Conservation (phyloP, 768 basidiomycete species). For the Boletus reticulatus region DNA sequence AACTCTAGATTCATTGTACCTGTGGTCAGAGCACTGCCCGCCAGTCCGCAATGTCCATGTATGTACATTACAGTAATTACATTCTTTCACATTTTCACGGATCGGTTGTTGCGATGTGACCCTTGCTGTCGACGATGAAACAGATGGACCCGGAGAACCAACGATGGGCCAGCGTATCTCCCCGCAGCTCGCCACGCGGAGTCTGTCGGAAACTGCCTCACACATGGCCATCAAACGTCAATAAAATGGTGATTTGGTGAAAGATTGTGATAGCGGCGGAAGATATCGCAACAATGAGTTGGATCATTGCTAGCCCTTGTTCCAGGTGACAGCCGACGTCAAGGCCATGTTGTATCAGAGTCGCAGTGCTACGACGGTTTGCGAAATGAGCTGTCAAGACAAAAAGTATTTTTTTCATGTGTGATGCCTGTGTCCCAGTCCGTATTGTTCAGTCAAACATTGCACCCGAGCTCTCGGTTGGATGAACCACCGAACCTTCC, state of each 20-base stretch:
- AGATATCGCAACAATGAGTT: constrained; percentile 27
- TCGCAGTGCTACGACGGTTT: constrained; percentile 5
- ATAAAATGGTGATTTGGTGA: constrained; percentile 7
- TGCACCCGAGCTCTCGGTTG: neutral
- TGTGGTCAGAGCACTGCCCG: constrained; percentile 5
- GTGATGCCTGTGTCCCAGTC: neutral
- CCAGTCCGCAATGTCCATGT: neutral
- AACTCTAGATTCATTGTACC: neutral
- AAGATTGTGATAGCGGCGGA: constrained; percentile 8
- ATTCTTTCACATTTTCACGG: neutral
- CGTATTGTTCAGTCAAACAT: neutral
- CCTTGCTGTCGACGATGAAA: constrained; percentile 25
- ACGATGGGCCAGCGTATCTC: constrained; percentile 13
- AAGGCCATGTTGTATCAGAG: constrained; percentile 13
- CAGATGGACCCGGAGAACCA: constrained; percentile 11
- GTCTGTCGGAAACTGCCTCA: constrained; percentile 14
- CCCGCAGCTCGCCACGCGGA: constrained; percentile 20
- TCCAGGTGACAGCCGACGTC: constrained; percentile 25
- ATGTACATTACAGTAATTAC: neutral
- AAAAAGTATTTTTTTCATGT: neutral
- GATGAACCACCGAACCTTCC: constrained; percentile 31
- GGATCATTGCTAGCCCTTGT: constrained; percentile 11
- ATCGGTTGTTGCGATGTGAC: constrained; percentile 13
- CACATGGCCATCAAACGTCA: constrained; percentile 30
- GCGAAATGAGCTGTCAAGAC: constrained; percentile 26